phyloP scores from a whole-genome alignment of 1,139 yeast species.

The Yamadazyma membranifaciens region DNA sequence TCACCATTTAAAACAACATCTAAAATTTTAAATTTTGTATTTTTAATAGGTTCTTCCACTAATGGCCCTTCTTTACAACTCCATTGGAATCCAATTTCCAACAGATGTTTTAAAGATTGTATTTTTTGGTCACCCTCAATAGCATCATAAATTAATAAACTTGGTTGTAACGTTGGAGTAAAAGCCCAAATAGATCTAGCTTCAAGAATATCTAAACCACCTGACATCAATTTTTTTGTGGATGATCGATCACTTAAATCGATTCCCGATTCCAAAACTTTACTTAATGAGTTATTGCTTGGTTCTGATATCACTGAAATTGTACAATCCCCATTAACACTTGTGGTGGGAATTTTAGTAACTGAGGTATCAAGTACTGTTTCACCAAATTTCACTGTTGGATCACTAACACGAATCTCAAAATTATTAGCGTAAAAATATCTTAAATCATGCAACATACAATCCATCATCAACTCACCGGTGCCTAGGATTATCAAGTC shows the following conservation, averaged over 20 bases:
- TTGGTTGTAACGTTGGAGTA: conserved; percentile 63
- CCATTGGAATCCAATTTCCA: conserved; percentile 83
- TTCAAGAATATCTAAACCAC: conserved; percentile 81
- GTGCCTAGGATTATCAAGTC: conserved; percentile 79
- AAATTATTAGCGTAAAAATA: conserved; percentile 54
- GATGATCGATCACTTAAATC: conserved; percentile 38
- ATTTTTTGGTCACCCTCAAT: conserved; percentile 45
- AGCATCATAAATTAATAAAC: conserved; percentile 71
- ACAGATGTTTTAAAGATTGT: conserved; percentile 48
- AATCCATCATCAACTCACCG: conserved; percentile 89
- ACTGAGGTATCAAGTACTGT: conserved; percentile 68
- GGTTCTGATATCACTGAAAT: conserved; percentile 83
- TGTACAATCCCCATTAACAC: conserved; percentile 53
- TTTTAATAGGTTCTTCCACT: conserved; percentile 77
- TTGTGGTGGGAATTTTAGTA: conserved; percentile 56
- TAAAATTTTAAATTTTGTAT: conserved; percentile 69
- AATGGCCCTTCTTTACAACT: conserved; percentile 85
- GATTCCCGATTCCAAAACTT: conserved; percentile 21
- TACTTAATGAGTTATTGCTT: conserved; percentile 42
- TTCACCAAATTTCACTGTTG: conserved; percentile 78
- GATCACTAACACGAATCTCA: conserved; percentile 81
- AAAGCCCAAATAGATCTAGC: conserved; percentile 82
- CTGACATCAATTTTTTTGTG: conserved; percentile 56
- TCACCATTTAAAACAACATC: conserved; percentile 56
- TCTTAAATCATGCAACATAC: conserved; percentile 76